phyloP scores from a whole-genome alignment of 306 rosid genomes.

The Geum urbanum region DNA sequence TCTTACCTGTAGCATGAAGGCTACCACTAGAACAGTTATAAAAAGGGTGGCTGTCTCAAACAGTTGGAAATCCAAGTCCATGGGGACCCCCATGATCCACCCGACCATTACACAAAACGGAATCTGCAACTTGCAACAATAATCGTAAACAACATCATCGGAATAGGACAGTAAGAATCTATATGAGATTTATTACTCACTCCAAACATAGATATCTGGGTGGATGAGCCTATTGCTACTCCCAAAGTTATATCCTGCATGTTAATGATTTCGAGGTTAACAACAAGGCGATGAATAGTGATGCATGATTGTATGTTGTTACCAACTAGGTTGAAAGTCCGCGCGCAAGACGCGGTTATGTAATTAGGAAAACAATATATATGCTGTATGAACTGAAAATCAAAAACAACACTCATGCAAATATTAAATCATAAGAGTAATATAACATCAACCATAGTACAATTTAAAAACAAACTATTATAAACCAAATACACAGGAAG shows the following conservation, averaged over 20 bases:
- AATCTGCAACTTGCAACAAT: constrained; percentile 45
- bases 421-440: too few species aligned
- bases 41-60: constrained; percentile 79
- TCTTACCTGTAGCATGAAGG: constrained; percentile 84
- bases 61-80: constrained; percentile 86
- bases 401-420: too few species aligned
- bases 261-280: constrained; percentile 7
- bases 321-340: neutral
- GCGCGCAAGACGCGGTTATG: too few species aligned
- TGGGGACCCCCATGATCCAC: constrained; percentile 56
- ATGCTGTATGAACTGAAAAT: too few species aligned
- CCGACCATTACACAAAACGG: constrained; percentile 81
- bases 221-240: constrained; percentile 87
- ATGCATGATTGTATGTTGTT: neutral
- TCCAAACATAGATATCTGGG: constrained; percentile 81
- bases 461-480: too few species aligned
- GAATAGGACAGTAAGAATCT: neutral
- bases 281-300: constrained; percentile 5
- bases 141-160: neutral
- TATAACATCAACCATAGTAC: too few species aligned
- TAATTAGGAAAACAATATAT: too few species aligned
- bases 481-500: too few species aligned
- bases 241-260: constrained; percentile 78
- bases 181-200: constrained; percentile 35
- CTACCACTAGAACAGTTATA: constrained; percentile 68